Conservation (phyloP, 441 rosid genomes). For the Gossypium aridum region DNA sequence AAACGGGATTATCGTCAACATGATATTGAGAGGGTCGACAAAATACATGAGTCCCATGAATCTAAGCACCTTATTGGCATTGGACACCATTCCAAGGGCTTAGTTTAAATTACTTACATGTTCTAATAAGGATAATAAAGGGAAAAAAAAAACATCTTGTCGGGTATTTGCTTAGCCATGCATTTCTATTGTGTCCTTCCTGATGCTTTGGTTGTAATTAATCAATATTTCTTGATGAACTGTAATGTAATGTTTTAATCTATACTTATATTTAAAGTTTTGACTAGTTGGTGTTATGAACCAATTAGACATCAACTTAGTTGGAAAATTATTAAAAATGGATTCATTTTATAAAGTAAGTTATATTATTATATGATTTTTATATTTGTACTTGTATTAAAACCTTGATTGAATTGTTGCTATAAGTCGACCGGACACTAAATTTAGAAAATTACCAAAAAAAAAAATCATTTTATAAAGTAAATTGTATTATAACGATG, state of each 20-base stretch:
- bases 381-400: too few species aligned
- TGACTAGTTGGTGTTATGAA: too few species aligned
- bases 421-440: too few species aligned
- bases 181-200: neutral
- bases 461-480: too few species aligned
- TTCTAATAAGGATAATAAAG: neutral
- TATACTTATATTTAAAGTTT: neutral
- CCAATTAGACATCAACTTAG: too few species aligned
- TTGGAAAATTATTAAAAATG: too few species aligned
- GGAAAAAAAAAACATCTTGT: neutral
- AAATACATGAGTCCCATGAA: conserved; percentile 59
- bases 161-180: neutral
- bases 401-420: too few species aligned
- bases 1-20: conserved; percentile 30
- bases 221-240: neutral
- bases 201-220: neutral
- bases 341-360: too few species aligned
- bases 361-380: too few species aligned
- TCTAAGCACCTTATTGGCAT: conserved; percentile 43
- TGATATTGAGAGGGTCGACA: conserved; percentile 38
- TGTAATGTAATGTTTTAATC: neutral
- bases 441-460: too few species aligned
- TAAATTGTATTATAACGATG: too few species aligned
- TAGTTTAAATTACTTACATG: neutral
- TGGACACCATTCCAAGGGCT: conserved; percentile 18